Conservation (phyloP, 768 basidiomycete species). For the Cystofilobasidium bisporidii region DNA sequence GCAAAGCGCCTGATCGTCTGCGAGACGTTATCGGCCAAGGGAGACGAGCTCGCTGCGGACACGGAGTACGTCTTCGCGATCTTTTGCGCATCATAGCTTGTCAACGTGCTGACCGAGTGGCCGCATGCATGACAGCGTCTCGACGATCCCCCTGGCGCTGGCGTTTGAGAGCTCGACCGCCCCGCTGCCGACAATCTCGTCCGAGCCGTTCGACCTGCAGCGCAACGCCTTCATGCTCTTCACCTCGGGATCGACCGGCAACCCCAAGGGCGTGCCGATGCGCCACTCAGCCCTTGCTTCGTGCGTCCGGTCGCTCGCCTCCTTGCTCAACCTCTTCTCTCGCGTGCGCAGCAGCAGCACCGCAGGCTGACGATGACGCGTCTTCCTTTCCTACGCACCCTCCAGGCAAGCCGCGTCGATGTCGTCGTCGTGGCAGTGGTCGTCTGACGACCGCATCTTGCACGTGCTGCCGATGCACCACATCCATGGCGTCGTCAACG, state of each 20-base stretch:
- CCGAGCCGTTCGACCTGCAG: slow-evolving; percentile 10
- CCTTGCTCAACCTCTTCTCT: not conserved
- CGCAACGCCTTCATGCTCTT: slow-evolving; percentile 25
- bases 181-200: slow-evolving; percentile 13
- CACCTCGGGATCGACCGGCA: slow-evolving; percentile 20
- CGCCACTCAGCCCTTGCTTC: slow-evolving; percentile 13
- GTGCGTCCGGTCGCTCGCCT: not conserved
- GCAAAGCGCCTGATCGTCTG: slow-evolving; percentile 32
- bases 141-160: slow-evolving; percentile 9
- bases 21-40: slow-evolving; percentile 29
- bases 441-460: slow-evolving; percentile 21
- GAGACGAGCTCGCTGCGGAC: slow-evolving; percentile 27
- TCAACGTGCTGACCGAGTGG: no score
- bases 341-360: not conserved
- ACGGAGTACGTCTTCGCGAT: slow-evolving; percentile 23
- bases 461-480: slow-evolving; percentile 33
- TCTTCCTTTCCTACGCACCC: not conserved
- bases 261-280: slow-evolving; percentile 26
- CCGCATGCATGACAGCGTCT: no score
- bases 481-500: slow-evolving; percentile 37
- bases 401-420: slow-evolving; percentile 10
- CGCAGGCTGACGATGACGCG: not conserved
- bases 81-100: no score
- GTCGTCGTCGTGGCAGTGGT: slow-evolving; percentile 16
- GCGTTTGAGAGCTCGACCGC: not conserved